Conservation (phyloP, 148 eudicot genomes). For the Vaccinium macrocarpon region DNA sequence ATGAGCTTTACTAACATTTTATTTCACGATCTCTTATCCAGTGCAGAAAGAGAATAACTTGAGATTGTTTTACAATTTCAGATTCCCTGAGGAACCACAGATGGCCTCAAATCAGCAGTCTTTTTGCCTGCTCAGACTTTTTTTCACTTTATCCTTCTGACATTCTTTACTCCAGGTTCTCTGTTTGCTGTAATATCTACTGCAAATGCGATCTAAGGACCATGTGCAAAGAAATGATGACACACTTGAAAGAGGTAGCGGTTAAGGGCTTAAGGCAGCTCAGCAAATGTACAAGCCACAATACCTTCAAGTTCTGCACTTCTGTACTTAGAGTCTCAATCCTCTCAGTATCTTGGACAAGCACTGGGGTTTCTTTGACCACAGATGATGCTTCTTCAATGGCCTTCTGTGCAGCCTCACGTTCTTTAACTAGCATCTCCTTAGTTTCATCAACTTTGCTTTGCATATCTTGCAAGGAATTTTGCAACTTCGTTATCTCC, state of each 20-base stretch:
- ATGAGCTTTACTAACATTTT: background rate
- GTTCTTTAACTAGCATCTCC: constrained; percentile 57
- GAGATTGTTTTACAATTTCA: background rate
- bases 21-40: background rate
- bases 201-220: background rate
- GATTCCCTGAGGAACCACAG: background rate
- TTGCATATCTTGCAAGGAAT: constrained; percentile 65
- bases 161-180: background rate
- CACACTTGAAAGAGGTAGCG: background rate
- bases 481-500: constrained; percentile 67
- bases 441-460: constrained; percentile 57
- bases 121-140: background rate
- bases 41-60: background rate
- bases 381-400: constrained; percentile 54
- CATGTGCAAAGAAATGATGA: background rate
- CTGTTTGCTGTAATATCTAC: background rate
- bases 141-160: background rate
- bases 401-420: constrained; percentile 57
- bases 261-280: background rate
- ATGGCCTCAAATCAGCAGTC: background rate
- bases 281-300: background rate
- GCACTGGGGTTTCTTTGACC: constrained; percentile 66
- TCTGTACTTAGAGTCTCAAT: constrained; percentile 59
- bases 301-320: constrained; percentile 77
- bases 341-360: constrained; percentile 66